Percentiles rank a stretch among this genome's conserved stretches.
Evolutionary conservation across 495 filamentous ascomycete species (phyloP).

Genomic region (Penicillium alfredii): DNA sequence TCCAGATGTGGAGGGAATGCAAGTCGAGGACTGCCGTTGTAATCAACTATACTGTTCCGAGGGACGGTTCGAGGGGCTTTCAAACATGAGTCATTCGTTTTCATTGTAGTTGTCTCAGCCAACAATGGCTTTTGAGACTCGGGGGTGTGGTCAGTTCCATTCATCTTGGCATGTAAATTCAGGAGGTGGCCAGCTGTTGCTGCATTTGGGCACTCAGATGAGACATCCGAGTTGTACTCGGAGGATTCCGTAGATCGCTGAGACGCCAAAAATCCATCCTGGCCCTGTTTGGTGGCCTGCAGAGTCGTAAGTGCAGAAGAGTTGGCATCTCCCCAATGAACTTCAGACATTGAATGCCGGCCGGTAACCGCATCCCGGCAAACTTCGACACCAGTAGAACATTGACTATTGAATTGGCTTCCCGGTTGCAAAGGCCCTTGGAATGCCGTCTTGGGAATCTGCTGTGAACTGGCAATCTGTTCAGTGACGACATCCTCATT

Average conservation of each 20-base stretch:
- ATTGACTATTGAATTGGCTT: too few relatives aligned
- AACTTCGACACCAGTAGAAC: too few relatives aligned
- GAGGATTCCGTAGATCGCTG: background rate
- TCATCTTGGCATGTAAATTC: background rate
- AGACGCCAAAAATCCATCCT: too few relatives aligned
- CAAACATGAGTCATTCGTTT: background rate
- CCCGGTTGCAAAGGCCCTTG: too few relatives aligned
- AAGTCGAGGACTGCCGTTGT: conserved; percentile 28
- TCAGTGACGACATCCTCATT: too few relatives aligned
- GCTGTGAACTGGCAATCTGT: too few relatives aligned
- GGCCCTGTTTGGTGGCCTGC: too few relatives aligned
- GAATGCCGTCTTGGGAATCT: too few relatives aligned
- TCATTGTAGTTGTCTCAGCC: background rate
- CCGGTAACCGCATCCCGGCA: too few relatives aligned
- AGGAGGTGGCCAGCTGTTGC: background rate
- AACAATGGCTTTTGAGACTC: conserved; percentile 21
- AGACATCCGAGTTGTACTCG: conserved; percentile 1
- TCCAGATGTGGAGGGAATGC: background rate
- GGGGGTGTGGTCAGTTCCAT: conserved; percentile 6
- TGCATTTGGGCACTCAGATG: conserved; percentile 2
- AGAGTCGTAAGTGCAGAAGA: too few relatives aligned
- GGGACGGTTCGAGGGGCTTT: background rate
- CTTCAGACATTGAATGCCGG: too few relatives aligned
- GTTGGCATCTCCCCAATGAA: too few relatives aligned
- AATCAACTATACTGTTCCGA: conserved; percentile 22